phyloP scores from a whole-genome alignment of 2,329 filamentous ascomycete genomes.

The Keithomyces neogunnii region DNA sequence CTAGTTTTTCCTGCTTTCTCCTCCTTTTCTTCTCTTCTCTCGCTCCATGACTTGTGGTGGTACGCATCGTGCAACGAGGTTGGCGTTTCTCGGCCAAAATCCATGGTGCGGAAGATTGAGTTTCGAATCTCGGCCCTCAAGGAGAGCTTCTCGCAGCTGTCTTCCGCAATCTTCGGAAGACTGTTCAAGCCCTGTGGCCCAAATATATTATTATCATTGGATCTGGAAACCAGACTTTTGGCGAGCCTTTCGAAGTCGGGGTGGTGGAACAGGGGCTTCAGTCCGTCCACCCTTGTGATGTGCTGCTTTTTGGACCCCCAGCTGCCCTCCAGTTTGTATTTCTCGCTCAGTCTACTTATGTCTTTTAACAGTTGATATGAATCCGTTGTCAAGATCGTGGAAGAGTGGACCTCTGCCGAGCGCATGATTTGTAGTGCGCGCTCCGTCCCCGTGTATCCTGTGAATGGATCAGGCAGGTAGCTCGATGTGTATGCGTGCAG shows the following conservation, averaged over 20 bases:
- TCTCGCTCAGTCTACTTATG: background rate
- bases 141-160: background rate
- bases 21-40: no score
- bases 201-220: background rate
- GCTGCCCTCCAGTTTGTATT: background rate
- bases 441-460: conserved; percentile 42
- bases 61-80: no score
- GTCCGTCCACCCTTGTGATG: background rate
- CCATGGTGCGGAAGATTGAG: no score
- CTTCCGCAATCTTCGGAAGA: background rate
- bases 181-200: background rate
- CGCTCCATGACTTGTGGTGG: no score
- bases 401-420: conserved; percentile 38
- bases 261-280: conserved; percentile 3
- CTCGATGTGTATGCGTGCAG: conserved; percentile 46
- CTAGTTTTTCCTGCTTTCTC: no score
- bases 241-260: background rate
- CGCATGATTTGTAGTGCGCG: conserved; percentile 36
- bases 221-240: background rate
- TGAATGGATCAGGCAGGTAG: conserved; percentile 40
- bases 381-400: background rate
- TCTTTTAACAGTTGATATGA: background rate
- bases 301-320: background rate
- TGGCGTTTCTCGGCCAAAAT: no score
- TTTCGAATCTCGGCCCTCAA: no score